phyloP scores from a whole-genome alignment of 495 filamentous ascomycete species.

The Penicillium macrosclerotiorum region DNA sequence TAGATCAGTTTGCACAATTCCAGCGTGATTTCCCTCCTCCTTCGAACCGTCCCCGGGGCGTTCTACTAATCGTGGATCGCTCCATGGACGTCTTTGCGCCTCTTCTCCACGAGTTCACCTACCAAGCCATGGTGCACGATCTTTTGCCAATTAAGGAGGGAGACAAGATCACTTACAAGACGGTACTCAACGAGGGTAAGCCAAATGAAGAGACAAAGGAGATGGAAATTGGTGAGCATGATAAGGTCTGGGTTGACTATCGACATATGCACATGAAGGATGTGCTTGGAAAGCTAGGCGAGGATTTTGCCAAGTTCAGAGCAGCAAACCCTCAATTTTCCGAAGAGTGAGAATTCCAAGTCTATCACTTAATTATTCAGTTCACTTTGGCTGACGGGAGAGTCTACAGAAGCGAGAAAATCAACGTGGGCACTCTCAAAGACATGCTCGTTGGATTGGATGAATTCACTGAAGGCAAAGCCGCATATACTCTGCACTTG shows the following conservation, averaged over 20 bases:
- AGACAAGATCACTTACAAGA: slow-evolving; percentile 84
- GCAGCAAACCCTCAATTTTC: slow-evolving; percentile 93
- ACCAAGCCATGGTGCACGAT: slow-evolving; percentile 97
- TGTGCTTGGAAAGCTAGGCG: slow-evolving; percentile 87
- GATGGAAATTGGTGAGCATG: slow-evolving; percentile 83
- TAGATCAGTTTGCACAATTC: slow-evolving; percentile 80
- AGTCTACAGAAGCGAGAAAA: slow-evolving; percentile 51
- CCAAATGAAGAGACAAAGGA: slow-evolving; percentile 74
- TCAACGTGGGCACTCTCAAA: slow-evolving; percentile 85
- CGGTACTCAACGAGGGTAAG: slow-evolving; percentile 67
- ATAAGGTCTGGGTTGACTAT: slow-evolving; percentile 91
- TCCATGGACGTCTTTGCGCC: slow-evolving; percentile 89
- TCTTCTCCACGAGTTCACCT: slow-evolving; percentile 92
- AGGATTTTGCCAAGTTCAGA: slow-evolving; percentile 89
- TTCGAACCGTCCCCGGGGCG: slow-evolving; percentile 75
- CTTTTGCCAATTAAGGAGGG: slow-evolving; percentile 81
- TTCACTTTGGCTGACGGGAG: slow-evolving; percentile 1
- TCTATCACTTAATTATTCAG: neutral
- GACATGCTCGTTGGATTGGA: slow-evolving; percentile 95
- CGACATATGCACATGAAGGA: slow-evolving; percentile 97
- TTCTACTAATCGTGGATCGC: slow-evolving; percentile 84
- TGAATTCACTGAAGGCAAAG: slow-evolving; percentile 92
- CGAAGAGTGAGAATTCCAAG: slow-evolving; percentile 49
- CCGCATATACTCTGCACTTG: slow-evolving; percentile 90
- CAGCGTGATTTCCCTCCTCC: slow-evolving; percentile 81